A percentile compares a stretch with the other conserved stretches of the same genome.
These are phyloP conservation scores for Diphasiastrum complanatum DNA, from an alignment of 83 land plant genomes.

Conservation along the genomic window DNA sequence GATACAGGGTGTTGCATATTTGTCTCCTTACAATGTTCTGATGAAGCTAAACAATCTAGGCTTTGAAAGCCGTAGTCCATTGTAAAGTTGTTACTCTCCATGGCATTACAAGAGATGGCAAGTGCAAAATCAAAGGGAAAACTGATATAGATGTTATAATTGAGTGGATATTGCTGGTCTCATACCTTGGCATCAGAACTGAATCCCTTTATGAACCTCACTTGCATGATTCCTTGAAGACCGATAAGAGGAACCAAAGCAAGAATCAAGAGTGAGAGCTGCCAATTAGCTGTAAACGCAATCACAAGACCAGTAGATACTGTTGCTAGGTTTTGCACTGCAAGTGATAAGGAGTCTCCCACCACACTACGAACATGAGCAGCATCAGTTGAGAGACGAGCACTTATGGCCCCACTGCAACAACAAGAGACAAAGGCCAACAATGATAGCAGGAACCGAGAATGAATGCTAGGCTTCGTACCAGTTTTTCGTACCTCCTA, in stretches of 20 bases:
- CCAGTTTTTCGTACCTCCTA: too few species aligned
- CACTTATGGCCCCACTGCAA: constrained; percentile 11
- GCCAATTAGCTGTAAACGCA: constrained; percentile 2
- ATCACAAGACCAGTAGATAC: constrained; percentile 1
- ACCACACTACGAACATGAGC: constrained; percentile 6
- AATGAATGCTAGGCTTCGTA: too few species aligned
- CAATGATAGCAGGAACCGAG: too few species aligned
- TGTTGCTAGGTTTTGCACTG: constrained; percentile 9
- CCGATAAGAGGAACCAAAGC: constrained; percentile 9
- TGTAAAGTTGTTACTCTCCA: too few species aligned
- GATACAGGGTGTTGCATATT: not conserved
- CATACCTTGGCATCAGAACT: constrained; percentile 43
- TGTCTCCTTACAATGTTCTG: not conserved
- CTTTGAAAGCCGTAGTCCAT: too few species aligned
- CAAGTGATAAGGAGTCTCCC: constrained; percentile 6
- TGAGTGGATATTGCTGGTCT: not conserved
- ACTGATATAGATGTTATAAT: not conserved
- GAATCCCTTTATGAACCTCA: constrained; percentile 37
- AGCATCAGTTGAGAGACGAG: constrained; percentile 10
- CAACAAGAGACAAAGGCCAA: too few species aligned
- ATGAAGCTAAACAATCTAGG: too few species aligned
- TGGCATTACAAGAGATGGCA: not conserved
- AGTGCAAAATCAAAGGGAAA: not conserved
- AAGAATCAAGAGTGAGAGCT: not conserved
- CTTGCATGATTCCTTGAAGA: constrained; percentile 28